Evolutionary conservation across 1,284 basidiomycete species (phyloP).

Genomic region (Sporisorium iseilematis-ciliati): DNA sequence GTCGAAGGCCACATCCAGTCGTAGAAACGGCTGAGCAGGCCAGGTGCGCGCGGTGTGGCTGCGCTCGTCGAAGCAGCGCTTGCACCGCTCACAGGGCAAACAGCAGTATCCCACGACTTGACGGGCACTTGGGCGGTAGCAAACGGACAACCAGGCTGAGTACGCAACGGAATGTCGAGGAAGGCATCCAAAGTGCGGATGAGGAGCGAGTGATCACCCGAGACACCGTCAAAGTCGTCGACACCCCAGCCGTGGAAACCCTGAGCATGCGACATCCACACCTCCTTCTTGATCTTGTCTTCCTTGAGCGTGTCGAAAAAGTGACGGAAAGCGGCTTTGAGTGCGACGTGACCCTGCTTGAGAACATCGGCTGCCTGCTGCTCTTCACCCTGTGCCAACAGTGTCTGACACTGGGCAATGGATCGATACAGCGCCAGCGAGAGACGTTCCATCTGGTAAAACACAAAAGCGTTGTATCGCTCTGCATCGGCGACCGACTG

Average conservation of each 20-base stretch:
- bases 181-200: constrained; percentile 45
- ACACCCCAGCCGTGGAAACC: constrained; percentile 54
- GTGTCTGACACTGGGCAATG: constrained; percentile 37
- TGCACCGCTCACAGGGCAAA: constrained; percentile 28
- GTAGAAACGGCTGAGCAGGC: constrained; percentile 28
- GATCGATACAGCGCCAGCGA: constrained; percentile 38
- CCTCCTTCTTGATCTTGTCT: constrained; percentile 45
- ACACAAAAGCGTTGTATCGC: constrained; percentile 47
- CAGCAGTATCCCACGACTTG: constrained; percentile 31
- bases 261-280: constrained; percentile 54
- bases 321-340: constrained; percentile 45
- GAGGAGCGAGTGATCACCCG: constrained; percentile 46
- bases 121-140: constrained; percentile 33
- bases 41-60: constrained; percentile 1
- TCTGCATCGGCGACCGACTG: constrained; percentile 39
- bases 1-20: constrained; percentile 41
- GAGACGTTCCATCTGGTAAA: constrained; percentile 49
- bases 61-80: not conserved
- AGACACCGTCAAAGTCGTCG: constrained; percentile 50
- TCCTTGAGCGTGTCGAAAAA: constrained; percentile 52
- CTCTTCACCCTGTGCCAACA: constrained; percentile 23
- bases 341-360: constrained; percentile 36
- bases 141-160: constrained; percentile 40
- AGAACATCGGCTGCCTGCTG: constrained; percentile 38
- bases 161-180: constrained; percentile 42